Percentiles rank a stretch among this genome's conserved stretches.
Evolutionary conservation across 495 filamentous ascomycete genomes (phyloP).

Genomic region (Neurospora sp.): DNA sequence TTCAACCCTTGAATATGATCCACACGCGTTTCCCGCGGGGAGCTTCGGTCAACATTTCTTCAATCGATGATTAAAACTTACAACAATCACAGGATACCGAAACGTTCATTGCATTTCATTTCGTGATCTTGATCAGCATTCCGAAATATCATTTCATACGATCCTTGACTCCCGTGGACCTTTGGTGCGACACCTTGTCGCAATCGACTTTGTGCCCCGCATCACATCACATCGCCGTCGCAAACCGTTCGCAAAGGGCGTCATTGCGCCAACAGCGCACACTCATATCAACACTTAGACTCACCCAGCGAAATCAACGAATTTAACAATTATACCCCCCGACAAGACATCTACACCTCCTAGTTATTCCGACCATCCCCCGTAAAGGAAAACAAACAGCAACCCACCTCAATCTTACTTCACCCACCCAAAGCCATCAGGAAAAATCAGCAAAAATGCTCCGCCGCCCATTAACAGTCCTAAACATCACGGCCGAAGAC

Average conservation of each 20-base stretch:
- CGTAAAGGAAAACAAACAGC: neutral
- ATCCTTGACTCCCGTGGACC: neutral
- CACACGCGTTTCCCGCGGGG: neutral
- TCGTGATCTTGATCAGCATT: neutral
- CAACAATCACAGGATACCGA: neutral
- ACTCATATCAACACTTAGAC: neutral
- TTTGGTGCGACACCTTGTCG: neutral
- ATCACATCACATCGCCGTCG: neutral
- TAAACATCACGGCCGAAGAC: constrained; percentile 70
- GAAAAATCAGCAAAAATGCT: constrained; percentile 50
- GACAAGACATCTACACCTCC: neutral
- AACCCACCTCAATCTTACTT: neutral
- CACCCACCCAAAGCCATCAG: neutral
- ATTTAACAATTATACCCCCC: neutral
- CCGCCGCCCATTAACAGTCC: constrained; percentile 67
- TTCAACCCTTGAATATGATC: neutral
- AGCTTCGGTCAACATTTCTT: neutral
- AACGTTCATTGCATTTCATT: neutral
- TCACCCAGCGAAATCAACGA: neutral
- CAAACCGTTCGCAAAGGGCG: neutral
- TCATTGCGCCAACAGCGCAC: neutral
- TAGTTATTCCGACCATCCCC: neutral
- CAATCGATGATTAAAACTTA: neutral
- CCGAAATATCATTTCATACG: neutral
- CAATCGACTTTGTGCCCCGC: neutral